Evolutionary conservation across 495 filamentous ascomycete species (phyloP).

Genomic region (Penicillium cataractarum): DNA sequence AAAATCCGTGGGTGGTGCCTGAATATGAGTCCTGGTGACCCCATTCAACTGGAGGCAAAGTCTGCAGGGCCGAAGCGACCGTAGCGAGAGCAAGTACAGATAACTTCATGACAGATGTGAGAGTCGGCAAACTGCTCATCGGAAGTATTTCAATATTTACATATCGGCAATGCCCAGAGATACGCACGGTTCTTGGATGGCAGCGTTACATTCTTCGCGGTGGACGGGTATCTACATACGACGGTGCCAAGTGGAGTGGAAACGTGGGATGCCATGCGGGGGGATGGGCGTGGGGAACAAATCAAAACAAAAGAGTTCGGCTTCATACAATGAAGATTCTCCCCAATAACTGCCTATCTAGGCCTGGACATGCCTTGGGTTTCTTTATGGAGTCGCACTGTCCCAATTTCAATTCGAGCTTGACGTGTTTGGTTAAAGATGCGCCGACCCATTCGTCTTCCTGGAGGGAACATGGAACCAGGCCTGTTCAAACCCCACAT

Average conservation of each 20-base stretch:
- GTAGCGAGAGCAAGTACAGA: conserved; percentile 3
- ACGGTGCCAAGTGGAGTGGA: background rate
- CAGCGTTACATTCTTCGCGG: conserved; percentile 9
- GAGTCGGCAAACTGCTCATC: background rate
- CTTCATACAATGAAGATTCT: background rate
- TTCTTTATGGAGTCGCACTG: background rate
- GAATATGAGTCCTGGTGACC: background rate
- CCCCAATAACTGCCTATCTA: background rate
- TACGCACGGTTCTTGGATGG: conserved; percentile 2
- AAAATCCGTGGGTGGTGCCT: conserved; percentile 11
- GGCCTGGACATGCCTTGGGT: background rate
- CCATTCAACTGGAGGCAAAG: conserved; percentile 20
- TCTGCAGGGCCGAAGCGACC: conserved; percentile 26
- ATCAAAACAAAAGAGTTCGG: background rate
- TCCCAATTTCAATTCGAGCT: background rate
- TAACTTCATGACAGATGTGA: background rate
- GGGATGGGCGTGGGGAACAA: background rate
- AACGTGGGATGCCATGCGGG: conserved; percentile 7
- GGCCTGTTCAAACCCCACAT: conserved; percentile 25
- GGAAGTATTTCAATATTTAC: background rate
- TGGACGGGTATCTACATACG: background rate
- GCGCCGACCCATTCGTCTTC: conserved; percentile 8
- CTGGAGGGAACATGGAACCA: conserved; percentile 30
- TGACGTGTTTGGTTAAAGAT: conserved; percentile 1
- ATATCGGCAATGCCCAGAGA: background rate